Percentiles rank a stretch among this genome's conserved stretches.
Evolutionary conservation across 1,284 basidiomycete species (phyloP).

Genomic region (Sutorius eximius): DNA sequence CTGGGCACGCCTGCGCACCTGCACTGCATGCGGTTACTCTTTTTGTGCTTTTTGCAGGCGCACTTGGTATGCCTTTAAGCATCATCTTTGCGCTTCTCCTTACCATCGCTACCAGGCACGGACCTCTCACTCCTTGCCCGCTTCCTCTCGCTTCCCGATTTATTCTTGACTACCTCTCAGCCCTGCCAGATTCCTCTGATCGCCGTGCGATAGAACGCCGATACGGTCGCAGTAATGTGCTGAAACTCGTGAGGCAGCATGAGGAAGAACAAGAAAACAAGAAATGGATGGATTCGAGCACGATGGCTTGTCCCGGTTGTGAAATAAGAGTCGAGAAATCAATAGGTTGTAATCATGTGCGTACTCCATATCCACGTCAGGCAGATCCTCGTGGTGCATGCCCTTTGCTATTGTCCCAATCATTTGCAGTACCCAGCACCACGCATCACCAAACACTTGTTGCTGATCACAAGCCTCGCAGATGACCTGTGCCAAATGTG

Average conservation of each 20-base stretch:
- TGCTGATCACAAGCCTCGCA: slow-evolving; percentile 28
- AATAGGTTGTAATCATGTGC: slow-evolving; percentile 73
- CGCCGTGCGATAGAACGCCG: slow-evolving; percentile 54
- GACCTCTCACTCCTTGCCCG: slow-evolving; percentile 63
- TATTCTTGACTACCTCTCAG: slow-evolving; percentile 60
- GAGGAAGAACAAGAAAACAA: slow-evolving; percentile 68
- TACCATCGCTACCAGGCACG: slow-evolving; percentile 55
- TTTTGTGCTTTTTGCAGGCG: slow-evolving; percentile 75
- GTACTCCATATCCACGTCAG: slow-evolving; percentile 25
- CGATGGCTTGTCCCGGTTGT: slow-evolving; percentile 73
- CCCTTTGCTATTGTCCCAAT: not conserved
- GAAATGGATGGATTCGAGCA: slow-evolving; percentile 61
- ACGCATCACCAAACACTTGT: not conserved
- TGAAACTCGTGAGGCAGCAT: slow-evolving; percentile 55
- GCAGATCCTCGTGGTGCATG: not conserved
- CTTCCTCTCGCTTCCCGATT: slow-evolving; percentile 61
- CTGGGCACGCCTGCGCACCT: slow-evolving; percentile 70
- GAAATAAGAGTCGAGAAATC: slow-evolving; percentile 70
- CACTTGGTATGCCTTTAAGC: slow-evolving; percentile 56
- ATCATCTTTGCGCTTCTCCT: not conserved
- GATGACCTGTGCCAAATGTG: slow-evolving; percentile 75
- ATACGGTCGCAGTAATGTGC: slow-evolving; percentile 60
- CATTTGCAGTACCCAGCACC: not conserved
- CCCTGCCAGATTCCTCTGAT: slow-evolving; percentile 48
- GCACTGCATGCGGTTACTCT: slow-evolving; percentile 62